Evolutionary conservation across 2,329 filamentous ascomycete species (phyloP), one percentile per base, ranked within the genome.

Genomic region (Pseudogymnoascus destructans): DNA sequence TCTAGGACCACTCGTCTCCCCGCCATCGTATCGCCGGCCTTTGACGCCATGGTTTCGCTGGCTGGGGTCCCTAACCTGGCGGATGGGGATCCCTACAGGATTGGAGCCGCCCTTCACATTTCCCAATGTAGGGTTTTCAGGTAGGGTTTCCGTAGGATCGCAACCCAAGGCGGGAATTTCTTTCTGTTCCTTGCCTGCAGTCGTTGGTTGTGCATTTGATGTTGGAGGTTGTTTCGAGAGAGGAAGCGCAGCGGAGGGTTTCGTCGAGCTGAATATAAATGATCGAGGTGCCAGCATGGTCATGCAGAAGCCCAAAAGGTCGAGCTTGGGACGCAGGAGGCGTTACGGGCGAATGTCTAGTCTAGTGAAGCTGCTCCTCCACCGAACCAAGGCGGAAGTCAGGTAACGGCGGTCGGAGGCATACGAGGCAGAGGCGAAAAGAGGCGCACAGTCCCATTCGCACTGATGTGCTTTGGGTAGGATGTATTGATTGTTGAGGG

Each of bases 31-130:
- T 9, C 62, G 60, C 32, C 63, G 59, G 38, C 63, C 62, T 25
- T 64, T 65, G 40, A 60, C 61, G 19, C 32, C 52, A 15, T 65
- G 63, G 6, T 62, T 55, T 62, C 65, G 61, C 49, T 63, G 62
- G 21, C 54, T 62, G 17, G 64, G 60, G 40, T 61, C 60, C 38
- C 62, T 11, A 33, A 23, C 36, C 32, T 68, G 64, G 57, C 64
- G 64, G 23, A 61, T 58, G 9, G 68, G 68, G 35, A 70, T 70
- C 8, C 68, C 61, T 15, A 68, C 64, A 13, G 67, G 67, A 15
- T 66, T 66, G 11, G 66, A 17, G n/a, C 46, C 25, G 15, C 23
- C 25, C 46, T 52, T 52, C 46, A 6, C 46, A 30, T 52, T 52
- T 52, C 17, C 25, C 46, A 13, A 52, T 3, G 23, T 10, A 17